Evolutionary conservation across 768 basidiomycete species (phyloP).

Genomic region (Leccinum subtestaceum): DNA sequence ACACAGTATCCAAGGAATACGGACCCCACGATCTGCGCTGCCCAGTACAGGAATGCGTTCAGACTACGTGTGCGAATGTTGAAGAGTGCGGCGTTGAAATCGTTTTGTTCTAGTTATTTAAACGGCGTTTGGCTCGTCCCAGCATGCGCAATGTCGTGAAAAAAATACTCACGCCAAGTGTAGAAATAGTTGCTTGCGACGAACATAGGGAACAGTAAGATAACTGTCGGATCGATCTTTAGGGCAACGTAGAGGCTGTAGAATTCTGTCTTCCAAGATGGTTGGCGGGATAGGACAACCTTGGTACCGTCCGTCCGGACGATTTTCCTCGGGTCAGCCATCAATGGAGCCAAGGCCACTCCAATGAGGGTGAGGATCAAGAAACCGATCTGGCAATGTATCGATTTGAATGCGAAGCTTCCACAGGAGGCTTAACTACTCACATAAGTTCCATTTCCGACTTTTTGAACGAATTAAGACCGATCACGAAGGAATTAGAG

Average conservation of each 20-base stretch:
- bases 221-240: conserved; percentile 65
- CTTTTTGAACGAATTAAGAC: conserved; percentile 31
- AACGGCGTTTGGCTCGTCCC: conserved; percentile 8
- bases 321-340: conserved; percentile 72
- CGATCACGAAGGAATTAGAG: not conserved
- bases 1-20: conserved; percentile 61
- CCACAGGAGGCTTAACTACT: conserved; percentile 22
- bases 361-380: conserved; percentile 70
- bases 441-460: conserved; percentile 75
- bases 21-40: conserved; percentile 74
- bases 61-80: conserved; percentile 77
- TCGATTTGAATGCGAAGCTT: not conserved
- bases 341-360: conserved; percentile 59
- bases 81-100: conserved; percentile 74
- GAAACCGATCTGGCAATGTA: conserved; percentile 63
- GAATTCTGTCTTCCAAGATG: conserved; percentile 77
- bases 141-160: not conserved
- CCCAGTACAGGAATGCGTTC: conserved; percentile 80
- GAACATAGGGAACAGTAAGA: conserved; percentile 84
- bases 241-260: conserved; percentile 66
- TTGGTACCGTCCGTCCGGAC: conserved; percentile 73
- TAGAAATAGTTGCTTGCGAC: conserved; percentile 85
- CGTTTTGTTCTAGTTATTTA: conserved; percentile 48
- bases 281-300: conserved; percentile 58
- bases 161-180: conserved; percentile 63